Conservation (phyloP, 1,284 basidiomycete genomes). For the Coniferiporia sulphurascens region DNA sequence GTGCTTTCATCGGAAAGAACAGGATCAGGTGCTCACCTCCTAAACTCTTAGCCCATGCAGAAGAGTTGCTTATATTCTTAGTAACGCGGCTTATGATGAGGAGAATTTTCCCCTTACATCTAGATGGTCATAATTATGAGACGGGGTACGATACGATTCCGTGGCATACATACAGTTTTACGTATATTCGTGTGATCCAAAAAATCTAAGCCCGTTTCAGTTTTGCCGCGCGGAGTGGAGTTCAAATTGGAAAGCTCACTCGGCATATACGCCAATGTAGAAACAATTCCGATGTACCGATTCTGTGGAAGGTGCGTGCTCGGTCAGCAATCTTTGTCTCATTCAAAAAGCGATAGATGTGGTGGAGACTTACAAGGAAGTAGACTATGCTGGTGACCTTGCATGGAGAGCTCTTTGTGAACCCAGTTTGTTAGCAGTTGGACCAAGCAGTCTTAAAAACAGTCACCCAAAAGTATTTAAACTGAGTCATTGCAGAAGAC, state of each 20-base stretch:
- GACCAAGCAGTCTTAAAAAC: too few species aligned
- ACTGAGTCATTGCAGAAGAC: neutral
- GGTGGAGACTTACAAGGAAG: neutral
- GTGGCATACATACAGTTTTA: neutral
- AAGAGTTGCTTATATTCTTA: neutral
- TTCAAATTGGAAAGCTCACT: neutral
- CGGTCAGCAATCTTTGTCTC: neutral
- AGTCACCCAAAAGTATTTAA: constrained; percentile 1
- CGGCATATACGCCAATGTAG: neutral
- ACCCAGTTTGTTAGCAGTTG: neutral
- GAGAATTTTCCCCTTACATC: neutral
- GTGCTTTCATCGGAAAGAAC: neutral
- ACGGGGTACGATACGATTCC: neutral
- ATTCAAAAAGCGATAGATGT: neutral
- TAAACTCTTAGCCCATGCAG: neutral
- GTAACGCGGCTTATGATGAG: neutral
- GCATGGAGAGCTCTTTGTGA: neutral
- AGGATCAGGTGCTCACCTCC: neutral
- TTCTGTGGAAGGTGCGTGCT: neutral
- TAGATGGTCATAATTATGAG: neutral
- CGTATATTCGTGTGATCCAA: neutral
- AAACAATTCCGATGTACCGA: constrained; percentile 4
- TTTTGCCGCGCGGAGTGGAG: neutral
- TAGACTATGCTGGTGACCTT: neutral
- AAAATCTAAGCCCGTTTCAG: neutral